Conservation (phyloP, 495 filamentous ascomycete species). For the Thermothielavioides terrestris region DNA sequence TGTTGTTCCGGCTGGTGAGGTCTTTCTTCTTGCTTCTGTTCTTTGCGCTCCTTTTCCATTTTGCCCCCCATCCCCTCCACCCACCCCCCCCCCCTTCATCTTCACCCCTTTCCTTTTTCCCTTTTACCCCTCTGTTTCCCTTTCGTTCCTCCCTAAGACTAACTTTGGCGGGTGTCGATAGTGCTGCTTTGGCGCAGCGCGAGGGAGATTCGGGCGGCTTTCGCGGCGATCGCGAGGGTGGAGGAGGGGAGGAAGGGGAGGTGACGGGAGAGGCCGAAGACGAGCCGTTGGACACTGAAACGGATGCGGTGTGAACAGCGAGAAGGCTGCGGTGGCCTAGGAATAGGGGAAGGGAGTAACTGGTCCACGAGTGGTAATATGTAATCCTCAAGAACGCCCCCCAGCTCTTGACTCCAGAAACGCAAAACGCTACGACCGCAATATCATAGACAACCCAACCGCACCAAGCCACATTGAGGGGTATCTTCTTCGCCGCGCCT, state of each 20-base stretch:
- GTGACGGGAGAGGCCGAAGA: background rate
- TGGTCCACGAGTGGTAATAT: no score
- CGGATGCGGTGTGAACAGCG: no score
- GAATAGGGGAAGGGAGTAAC: no score
- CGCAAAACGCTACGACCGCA: no score
- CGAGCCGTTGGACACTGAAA: no score
- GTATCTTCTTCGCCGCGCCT: constrained; percentile 6
- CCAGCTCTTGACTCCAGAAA: background rate
- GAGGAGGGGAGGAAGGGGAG: constrained; percentile 4
- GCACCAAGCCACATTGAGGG: background rate
- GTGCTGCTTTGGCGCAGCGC: constrained; percentile 45
- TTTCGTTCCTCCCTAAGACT: background rate
- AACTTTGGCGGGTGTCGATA: constrained; percentile 15
- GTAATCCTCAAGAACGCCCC: background rate
- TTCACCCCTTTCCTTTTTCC: no score
- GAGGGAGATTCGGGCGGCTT: constrained; percentile 35
- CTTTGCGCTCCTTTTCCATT: background rate
- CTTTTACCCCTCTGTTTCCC: background rate
- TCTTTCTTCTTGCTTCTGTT: background rate
- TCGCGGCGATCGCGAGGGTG: constrained; percentile 10
- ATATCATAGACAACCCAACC: no score
- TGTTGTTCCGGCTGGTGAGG: constrained; percentile 53
- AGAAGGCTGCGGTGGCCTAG: no score
- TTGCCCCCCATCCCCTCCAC: no score
- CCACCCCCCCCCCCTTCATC: no score